Base-by-base conservation (phyloP, 768 basidiomycete genomes). In the Amanita exitialis region DNA sequence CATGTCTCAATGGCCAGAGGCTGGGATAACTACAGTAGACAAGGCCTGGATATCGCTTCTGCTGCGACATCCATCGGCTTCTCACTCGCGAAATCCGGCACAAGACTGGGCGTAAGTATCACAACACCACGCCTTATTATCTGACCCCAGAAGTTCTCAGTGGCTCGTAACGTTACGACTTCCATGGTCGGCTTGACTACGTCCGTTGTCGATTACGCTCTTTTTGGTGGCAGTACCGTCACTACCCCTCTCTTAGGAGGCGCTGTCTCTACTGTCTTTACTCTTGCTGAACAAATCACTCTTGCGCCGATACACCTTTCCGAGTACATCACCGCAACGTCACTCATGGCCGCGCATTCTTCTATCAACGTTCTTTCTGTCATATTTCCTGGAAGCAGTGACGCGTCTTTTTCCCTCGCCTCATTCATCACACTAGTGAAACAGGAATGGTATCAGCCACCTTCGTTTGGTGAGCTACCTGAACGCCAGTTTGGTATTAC, bases 401-500 rank as follows among this genome's bases (percentile, higher is more conserved):
- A 90, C 54, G 82, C 87, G 2, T 83, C 85, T 15, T 90, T 90
- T 64, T 89, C 87, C 1, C 69, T 92, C 6, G 82, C 79, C 7
- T 81, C 86, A 8, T 90, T 91, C 64, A 83, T 91, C 49, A 75
- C 72, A 28, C 79, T 92, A 28, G 86, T 91, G n/a, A 78, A 79
- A 47, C 71, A 83, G 35, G 89, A 92, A 67, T 86, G 86, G 83
- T 71, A 73, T 54, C 70, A 78, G 35, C 77, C 79, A 41, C 70
- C 66, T 6, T 67, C 69, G 12, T 75, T 75, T 23, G 72, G 75
- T 10, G 69, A 69, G 18, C 69, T 80, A 20, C 85, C 86, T 0
- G 73, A 71, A 57, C 77, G 74, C 53, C 74, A 74, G 38, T 85
- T 78, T 56, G 78, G 83, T 6, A 68, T 88, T 37, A 77, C 76